Evolutionary conservation across 73 alveolate genomes (phyloP), one percentile per base, ranked within the genome.

Genomic region (Urostyla sp.): DNA sequence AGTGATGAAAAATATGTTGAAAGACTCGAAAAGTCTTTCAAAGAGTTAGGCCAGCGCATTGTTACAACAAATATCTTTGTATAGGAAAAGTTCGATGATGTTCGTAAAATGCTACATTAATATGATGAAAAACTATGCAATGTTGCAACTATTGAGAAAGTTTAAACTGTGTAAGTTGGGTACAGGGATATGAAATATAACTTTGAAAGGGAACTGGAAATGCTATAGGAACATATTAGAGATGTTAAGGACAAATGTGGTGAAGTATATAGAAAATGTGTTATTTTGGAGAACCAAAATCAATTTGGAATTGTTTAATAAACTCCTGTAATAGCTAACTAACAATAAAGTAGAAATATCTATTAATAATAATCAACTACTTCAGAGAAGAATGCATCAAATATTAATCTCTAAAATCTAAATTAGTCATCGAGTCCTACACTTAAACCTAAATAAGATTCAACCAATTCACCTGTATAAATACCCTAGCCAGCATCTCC

Each of bases 191-290:
- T 73, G 85, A 73, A 73, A 49, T 50, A 73, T 35, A 51, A 51
- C 45, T 51, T 73, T 73, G 85, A 73, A 32, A 24, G 72, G 15
- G 85, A 73, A 73, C 30, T 73, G 75, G 85, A 73, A 18, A 23
- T 50, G 73, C 58, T 73, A 7, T 24, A 73, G 61, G 74, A 48
- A 23, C 85, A 73, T 73, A 60, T 73, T 48, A 73, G 40, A 48
- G 85, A 73, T 44, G 31, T 60, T 11, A 49, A 73, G 31, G 85
- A 73, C 44, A 73, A 73, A 31, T 52, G 32, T 50, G 85, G 75
- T 16, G 85, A 73, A 31, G 21, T 73, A 7, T 35, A 35, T 18
- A 73, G 53, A 49, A 50, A 74, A 46, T 49, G 50, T 13, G 21
- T 23, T 10, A 73, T 34, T 51, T 30, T 73, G 31, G 85, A 73